These are phyloP conservation scores for Fistulinella prunicolor DNA, from an alignment of 768 basidiomycete genomes.

Conservation along the genomic window DNA sequence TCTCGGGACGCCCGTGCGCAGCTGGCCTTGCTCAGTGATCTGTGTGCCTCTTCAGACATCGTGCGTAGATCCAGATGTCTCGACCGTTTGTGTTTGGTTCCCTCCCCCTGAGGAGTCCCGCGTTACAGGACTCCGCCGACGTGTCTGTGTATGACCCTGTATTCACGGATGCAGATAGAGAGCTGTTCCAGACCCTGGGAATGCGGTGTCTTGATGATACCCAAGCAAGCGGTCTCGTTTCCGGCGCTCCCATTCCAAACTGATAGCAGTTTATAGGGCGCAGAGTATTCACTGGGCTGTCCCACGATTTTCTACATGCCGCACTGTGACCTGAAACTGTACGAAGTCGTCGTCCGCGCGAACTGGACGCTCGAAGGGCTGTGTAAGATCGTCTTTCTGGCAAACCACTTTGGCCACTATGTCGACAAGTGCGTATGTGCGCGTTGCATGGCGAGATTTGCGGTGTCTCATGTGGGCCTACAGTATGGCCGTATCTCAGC, in stretches of 20 bases:
- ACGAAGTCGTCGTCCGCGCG: constrained; percentile 59
- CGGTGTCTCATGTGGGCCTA: constrained; percentile 7
- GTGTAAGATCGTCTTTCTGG: constrained; percentile 52
- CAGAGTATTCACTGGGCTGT: constrained; percentile 27
- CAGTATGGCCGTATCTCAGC: constrained; percentile 53
- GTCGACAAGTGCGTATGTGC: constrained; percentile 53
- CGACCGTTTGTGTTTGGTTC: constrained; percentile 10
- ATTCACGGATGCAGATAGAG: constrained; percentile 59
- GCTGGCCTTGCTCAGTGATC: constrained; percentile 59
- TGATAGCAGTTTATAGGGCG: constrained; percentile 28
- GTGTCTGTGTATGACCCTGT: constrained; percentile 69
- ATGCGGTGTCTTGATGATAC: constrained; percentile 41
- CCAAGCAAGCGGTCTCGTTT: constrained; percentile 44
- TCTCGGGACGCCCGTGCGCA: constrained; percentile 65
- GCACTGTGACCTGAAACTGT: constrained; percentile 70
- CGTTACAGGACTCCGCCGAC: constrained; percentile 41
- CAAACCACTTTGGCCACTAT: constrained; percentile 66
- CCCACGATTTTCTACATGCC: constrained; percentile 77
- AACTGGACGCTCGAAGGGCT: constrained; percentile 56
- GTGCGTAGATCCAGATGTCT: constrained; percentile 43
- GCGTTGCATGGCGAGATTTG: neutral
- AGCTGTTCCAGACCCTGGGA: constrained; percentile 42
- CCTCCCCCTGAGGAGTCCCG: constrained; percentile 2
- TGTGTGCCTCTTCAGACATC: constrained; percentile 52
- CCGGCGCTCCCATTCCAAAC: constrained; percentile 4